These are phyloP conservation scores for Pilaira anomala DNA, from an alignment of 192 early-diverging fungal species.

Conservation along the genomic window DNA sequence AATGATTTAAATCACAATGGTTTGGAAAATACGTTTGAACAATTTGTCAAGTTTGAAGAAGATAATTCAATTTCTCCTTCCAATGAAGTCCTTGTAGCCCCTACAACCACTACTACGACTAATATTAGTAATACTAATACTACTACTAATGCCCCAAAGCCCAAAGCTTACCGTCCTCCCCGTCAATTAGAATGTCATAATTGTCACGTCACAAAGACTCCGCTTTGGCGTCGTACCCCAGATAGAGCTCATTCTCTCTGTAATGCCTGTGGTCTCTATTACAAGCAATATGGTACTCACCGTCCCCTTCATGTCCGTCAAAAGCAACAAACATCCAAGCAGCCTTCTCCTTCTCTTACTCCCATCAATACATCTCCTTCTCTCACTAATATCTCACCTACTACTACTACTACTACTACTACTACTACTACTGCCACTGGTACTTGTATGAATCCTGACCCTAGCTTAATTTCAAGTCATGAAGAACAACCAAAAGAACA, in stretches of 20 bases:
- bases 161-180: slow-evolving; percentile 33
- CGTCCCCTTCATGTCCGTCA: slow-evolving; percentile 59
- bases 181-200: slow-evolving; percentile 56
- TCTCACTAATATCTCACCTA: slow-evolving; percentile 13
- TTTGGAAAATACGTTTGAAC: slow-evolving; percentile 12
- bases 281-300: slow-evolving; percentile 84
- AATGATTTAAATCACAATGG: slow-evolving; percentile 1
- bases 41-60: slow-evolving; percentile 32
- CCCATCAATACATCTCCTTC: not conserved
- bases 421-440: slow-evolving; percentile 8
- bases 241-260: slow-evolving; percentile 80
- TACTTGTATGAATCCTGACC: not conserved
- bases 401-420: slow-evolving; percentile 1
- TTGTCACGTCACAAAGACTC: slow-evolving; percentile 81
- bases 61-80: not conserved
- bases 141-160: not conserved
- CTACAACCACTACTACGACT: slow-evolving; percentile 7
- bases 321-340: slow-evolving; percentile 18
- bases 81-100: not conserved
- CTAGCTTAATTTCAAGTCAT: not conserved
- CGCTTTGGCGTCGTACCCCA: slow-evolving; percentile 85
- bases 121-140: not conserved
- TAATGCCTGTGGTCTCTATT: slow-evolving; percentile 96
- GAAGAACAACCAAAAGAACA: slow-evolving; percentile 1
- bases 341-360: not conserved